phyloP scores from a whole-genome alignment of 129 eudicot species.

The Oenanthe sinensis region DNA sequence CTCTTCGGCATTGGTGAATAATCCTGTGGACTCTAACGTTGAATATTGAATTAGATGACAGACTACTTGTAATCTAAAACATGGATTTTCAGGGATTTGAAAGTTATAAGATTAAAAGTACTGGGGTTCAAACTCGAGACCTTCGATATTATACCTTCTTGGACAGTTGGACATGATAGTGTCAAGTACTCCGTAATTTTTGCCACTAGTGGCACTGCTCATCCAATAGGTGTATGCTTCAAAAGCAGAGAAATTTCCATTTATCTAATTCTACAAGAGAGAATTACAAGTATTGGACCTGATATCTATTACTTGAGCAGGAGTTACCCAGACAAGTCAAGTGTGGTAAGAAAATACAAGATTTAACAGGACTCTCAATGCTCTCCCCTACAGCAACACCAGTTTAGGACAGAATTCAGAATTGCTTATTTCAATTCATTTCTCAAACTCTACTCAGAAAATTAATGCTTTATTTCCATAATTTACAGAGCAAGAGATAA shows the following conservation, averaged over 20 bases:
- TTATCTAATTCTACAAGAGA: neutral
- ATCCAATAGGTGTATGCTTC: neutral
- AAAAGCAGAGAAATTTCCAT: neutral
- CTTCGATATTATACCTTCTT: neutral
- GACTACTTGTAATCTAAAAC: too few species aligned
- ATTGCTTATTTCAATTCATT: neutral
- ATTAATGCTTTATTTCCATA: neutral
- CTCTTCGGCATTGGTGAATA: constrained; percentile 1
- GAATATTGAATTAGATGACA: too few species aligned
- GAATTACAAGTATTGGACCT: neutral
- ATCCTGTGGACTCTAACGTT: constrained; percentile 7
- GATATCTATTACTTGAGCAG: neutral
- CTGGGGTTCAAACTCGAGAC: neutral
- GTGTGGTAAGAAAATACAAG: neutral
- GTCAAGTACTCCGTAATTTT: neutral
- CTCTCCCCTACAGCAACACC: neutral
- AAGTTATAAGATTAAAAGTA: neutral
- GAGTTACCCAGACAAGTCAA: neutral
- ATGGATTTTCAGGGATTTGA: too few species aligned
- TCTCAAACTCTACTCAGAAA: neutral
- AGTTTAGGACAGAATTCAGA: neutral
- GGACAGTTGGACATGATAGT: neutral
- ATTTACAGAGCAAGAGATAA: neutral
- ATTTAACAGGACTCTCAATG: neutral
- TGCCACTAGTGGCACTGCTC: neutral